Conservation (phyloP, 2,329 filamentous ascomycete genomes). For the Neofusicoccum parvum region DNA sequence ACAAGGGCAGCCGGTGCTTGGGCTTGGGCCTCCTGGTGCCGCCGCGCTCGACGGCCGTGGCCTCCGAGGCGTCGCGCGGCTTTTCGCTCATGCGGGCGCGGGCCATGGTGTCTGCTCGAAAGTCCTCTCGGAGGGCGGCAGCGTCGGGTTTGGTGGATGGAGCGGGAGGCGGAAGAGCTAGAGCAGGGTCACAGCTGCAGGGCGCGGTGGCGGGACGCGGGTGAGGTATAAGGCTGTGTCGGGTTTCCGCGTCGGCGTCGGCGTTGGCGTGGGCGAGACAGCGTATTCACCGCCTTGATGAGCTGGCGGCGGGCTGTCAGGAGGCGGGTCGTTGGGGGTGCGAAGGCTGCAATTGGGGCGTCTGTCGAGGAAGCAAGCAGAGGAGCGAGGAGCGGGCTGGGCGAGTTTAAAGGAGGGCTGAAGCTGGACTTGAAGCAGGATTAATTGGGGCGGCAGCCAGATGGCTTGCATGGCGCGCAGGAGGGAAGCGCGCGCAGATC, state of each 20-base stretch:
- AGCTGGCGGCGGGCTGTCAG: constrained; percentile 9
- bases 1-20: constrained; percentile 24
- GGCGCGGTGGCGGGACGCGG: not conserved
- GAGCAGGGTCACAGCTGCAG: constrained; percentile 1
- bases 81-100: constrained; percentile 10
- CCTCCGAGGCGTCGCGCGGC: not conserved
- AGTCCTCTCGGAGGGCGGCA: not conserved
- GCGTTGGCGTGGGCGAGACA: not conserved
- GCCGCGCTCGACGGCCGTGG: constrained; percentile 17
- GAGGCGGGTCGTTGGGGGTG: not conserved
- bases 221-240: not conserved
- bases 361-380: not conserved
- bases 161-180: not conserved
- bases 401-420: constrained; percentile 2
- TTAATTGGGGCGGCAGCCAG: not conserved
- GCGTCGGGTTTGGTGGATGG: not conserved
- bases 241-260: not conserved
- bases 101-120: not conserved
- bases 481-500: constrained; percentile 8
- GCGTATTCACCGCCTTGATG: not conserved
- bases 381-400: not conserved
- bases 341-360: not conserved
- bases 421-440: constrained; percentile 1
- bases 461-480: constrained; percentile 11
- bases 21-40: constrained; percentile 17